phyloP scores from a whole-genome alignment of 352 stramenopile species.

The Phytophthora constricta region DNA sequence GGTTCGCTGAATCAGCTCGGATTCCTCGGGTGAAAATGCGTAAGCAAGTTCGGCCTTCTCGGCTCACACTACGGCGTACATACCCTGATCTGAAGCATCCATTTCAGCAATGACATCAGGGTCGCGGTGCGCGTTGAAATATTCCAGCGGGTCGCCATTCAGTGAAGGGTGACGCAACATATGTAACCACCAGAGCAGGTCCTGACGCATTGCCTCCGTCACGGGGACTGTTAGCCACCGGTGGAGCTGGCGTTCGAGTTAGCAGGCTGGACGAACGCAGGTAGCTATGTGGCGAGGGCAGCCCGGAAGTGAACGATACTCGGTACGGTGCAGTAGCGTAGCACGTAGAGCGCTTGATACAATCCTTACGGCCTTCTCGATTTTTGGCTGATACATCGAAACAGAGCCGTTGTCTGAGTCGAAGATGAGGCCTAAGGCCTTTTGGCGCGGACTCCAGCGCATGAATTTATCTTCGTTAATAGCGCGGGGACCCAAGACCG shows the following conservation, averaged over 20 bases:
- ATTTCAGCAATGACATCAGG: conserved; percentile 16
- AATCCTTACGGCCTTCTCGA: neutral
- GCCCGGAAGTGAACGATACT: conserved; percentile 20
- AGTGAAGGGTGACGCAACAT: conserved; percentile 6
- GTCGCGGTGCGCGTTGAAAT: conserved; percentile 7
- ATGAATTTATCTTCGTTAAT: conserved; percentile 37
- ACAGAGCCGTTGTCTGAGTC: conserved; percentile 1
- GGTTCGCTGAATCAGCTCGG: neutral
- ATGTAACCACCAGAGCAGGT: conserved; percentile 25
- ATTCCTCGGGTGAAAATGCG: neutral
- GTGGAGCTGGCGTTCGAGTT: conserved; percentile 3
- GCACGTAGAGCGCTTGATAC: neutral
- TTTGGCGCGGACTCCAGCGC: conserved; percentile 2
- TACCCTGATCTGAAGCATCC: conserved; percentile 20
- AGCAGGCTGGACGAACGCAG: conserved; percentile 12
- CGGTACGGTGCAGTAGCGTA: neutral
- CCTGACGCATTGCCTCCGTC: conserved; percentile 3
- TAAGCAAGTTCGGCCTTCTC: neutral
- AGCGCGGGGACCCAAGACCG: neutral
- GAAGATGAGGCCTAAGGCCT: conserved; percentile 23
- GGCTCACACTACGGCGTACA: conserved; percentile 9
- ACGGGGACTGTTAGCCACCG: neutral
- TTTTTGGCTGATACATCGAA: neutral
- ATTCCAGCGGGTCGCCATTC: conserved; percentile 18
- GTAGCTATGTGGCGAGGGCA: conserved; percentile 28